These are phyloP conservation scores for Pleodorina starrii DNA, from an alignment of 139 green algal genomes.

Conservation along the genomic window DNA sequence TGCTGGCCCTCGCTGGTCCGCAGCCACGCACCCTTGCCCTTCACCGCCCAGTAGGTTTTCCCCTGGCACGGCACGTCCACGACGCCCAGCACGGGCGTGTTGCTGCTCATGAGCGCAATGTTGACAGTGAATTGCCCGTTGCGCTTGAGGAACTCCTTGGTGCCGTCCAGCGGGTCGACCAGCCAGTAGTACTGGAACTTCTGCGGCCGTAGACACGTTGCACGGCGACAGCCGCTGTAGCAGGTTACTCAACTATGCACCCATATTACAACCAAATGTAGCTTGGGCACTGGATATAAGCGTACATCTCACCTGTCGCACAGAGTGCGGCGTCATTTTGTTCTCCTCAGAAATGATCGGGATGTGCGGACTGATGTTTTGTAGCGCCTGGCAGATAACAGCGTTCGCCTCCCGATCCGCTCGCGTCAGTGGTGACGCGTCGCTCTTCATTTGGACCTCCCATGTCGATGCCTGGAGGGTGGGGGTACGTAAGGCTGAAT, in stretches of 20 bases:
- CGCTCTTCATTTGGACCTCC: slow-evolving; percentile 83
- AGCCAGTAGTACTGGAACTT: slow-evolving; percentile 87
- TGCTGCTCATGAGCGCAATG: slow-evolving; percentile 80
- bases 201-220: slow-evolving; percentile 38
- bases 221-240: neutral
- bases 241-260: neutral
- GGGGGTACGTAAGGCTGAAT: neutral
- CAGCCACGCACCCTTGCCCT: slow-evolving; percentile 83
- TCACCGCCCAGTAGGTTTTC: slow-evolving; percentile 74
- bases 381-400: slow-evolving; percentile 79
- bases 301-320: slow-evolving; percentile 70
- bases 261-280: neutral
- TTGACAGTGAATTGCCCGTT: slow-evolving; percentile 93
- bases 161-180: slow-evolving; percentile 92
- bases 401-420: slow-evolving; percentile 85
- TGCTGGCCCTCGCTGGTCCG: slow-evolving; percentile 50
- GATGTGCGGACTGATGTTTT: slow-evolving; percentile 79
- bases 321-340: slow-evolving; percentile 68
- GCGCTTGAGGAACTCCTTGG: slow-evolving; percentile 94
- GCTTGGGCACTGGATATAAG: neutral
- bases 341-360: slow-evolving; percentile 93
- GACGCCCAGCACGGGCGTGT: slow-evolving; percentile 83
- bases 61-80: slow-evolving; percentile 81
- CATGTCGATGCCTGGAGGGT: slow-evolving; percentile 50
- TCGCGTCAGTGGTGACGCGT: slow-evolving; percentile 83